phyloP scores from a whole-genome alignment of 352 stramenopile species.

The Pythium folliculosum region DNA sequence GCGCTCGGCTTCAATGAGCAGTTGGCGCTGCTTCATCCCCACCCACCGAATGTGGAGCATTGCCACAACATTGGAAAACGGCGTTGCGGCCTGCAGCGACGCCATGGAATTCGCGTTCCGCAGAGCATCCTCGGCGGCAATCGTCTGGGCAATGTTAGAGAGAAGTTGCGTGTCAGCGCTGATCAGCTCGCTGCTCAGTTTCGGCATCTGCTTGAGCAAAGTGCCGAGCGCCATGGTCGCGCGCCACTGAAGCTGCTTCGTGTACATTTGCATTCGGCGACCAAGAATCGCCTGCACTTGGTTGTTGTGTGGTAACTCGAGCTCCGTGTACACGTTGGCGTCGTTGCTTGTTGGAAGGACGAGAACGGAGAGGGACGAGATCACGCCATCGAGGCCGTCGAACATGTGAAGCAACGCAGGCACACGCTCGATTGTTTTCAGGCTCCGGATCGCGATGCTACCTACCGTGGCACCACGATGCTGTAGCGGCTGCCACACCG shows the following conservation, averaged over 20 bases:
- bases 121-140: constrained; percentile 60
- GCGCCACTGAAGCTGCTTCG: constrained; percentile 81
- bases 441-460: constrained; percentile 45
- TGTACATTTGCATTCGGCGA: constrained; percentile 63
- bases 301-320: constrained; percentile 68
- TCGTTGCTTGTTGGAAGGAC: constrained; percentile 39
- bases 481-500: constrained; percentile 18
- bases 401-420: constrained; percentile 81
- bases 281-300: constrained; percentile 61
- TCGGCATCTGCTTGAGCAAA: constrained; percentile 72
- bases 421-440: constrained; percentile 73
- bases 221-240: constrained; percentile 71
- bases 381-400: constrained; percentile 56
- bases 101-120: constrained; percentile 24
- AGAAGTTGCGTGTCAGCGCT: constrained; percentile 68
- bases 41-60: constrained; percentile 68
- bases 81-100: constrained; percentile 17
- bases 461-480: constrained; percentile 2
- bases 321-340: constrained; percentile 38
- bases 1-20: constrained; percentile 64
- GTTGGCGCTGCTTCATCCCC: constrained; percentile 71
- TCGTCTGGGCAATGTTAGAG: constrained; percentile 51
- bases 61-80: constrained; percentile 12
- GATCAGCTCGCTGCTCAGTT: constrained; percentile 36
- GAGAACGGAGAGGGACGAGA: constrained; percentile 55